Base-by-base conservation (phyloP, 495 filamentous ascomycete species). In the Penicillium steckii region DNA sequence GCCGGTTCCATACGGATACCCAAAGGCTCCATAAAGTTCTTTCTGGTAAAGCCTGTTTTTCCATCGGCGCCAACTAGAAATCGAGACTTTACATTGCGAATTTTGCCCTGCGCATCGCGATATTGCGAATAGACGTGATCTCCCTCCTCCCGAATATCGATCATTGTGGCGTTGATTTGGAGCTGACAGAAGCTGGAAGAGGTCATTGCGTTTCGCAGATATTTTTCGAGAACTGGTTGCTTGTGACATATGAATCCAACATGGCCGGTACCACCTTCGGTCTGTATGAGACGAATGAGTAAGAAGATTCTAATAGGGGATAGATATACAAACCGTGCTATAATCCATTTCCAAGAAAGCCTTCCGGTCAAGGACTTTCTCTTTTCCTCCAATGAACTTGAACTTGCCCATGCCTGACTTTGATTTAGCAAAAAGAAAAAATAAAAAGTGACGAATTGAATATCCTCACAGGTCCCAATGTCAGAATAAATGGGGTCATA, bases 31-130 rank as follows among this genome's bases (percentile, higher is more conserved):
- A 81, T 67, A 49, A 74, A 80, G 2, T 72, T 52, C 55, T 81
- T 81, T 27, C 76, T 57, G 1, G 74, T 73, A 17, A 76, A 64
- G 0, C 78, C 78, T 19, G 61, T 73, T 49, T 81, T 80, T 12
- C 78, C 76, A 54, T 81, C 78, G 0, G 78, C 78, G 0, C 76
- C 76, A 35, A 79, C 59, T 4, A 81, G 62, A 46, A 71, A 80
- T 8, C 61, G 56, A 0, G 66, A 58, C 3, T 51, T 57, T 8
- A 78, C 64, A 0, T 24, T 50, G 3, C 49, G 58, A 12, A 27
- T 37, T 18, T 26, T n/a, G 2, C 69, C 68, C 25, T 59, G 29
- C 9, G 56, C 21, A 46, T 74, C 65, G 4, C 35, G 42, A 60
- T 78, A 77, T 10, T 57, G 45, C 22, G 65, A 65, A 26, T 70